A percentile compares a stretch with the other conserved stretches of the same genome.
These are phyloP conservation scores for Asterochloris sp. DNA, from an alignment of 139 green algal genomes.

Conservation along the genomic window DNA sequence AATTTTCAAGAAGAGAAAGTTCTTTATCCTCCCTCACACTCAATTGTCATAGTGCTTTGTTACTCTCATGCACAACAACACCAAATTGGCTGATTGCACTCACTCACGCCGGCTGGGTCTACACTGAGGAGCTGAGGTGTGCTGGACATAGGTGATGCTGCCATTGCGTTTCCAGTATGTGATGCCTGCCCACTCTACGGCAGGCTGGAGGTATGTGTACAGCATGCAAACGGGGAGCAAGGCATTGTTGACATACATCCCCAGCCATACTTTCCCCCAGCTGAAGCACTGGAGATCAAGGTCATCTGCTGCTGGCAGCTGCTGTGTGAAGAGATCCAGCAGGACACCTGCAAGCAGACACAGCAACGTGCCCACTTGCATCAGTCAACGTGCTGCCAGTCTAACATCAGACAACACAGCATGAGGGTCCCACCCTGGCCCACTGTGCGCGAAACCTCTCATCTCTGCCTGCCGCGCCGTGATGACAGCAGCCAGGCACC, in stretches of 20 bases:
- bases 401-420: background rate
- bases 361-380: background rate
- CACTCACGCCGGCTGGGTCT: no score
- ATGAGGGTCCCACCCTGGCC: background rate
- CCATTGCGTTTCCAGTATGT: conserved; percentile 31
- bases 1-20: no score
- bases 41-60: no score
- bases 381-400: background rate
- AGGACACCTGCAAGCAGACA: conserved; percentile 10
- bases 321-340: background rate
- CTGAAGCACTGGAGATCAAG: background rate
- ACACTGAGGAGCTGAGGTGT: no score
- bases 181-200: conserved; percentile 45
- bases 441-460: background rate
- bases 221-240: conserved; percentile 41
- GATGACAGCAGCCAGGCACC: no score
- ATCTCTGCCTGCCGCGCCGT: no score
- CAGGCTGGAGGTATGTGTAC: conserved; percentile 35
- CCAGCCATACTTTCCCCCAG: conserved; percentile 20
- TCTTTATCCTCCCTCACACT: no score
- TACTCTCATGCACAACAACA: no score
- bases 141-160: background rate
- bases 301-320: background rate
- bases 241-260: conserved; percentile 26
- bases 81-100: no score